Evolutionary conservation across 495 filamentous ascomycete species (phyloP), one percentile per base, ranked within the genome.

Genomic region (Aspergillus incahuasiensis): DNA sequence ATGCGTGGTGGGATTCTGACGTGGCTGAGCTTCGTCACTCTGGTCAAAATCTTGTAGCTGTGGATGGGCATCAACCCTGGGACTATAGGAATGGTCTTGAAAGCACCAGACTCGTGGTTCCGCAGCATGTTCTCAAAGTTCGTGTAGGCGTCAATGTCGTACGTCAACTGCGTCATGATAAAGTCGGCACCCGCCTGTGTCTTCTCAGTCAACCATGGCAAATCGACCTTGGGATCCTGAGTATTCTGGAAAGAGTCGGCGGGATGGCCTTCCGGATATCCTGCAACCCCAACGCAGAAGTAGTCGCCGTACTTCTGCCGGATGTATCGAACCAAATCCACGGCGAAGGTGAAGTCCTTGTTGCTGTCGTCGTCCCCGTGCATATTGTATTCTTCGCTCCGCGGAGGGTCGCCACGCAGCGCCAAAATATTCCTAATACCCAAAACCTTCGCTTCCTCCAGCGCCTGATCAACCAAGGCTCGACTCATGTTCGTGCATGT

Each of bases 151-250:
- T 87, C 77, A 13, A 89, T 79, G 63, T 97, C 91, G 68, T 92
- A 98, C 73, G 97, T 97, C 21, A 98, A 77, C 66, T 98, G 94
- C n/a, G 95, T 97, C 90, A 98, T 95, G 67, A 98, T 87, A 69
- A 98, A 98, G 69, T 97, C 95, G 19, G 92, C 95, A 0, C 94
- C 94, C 4, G 94, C 94, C 62, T 85, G 76, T 0, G 86, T 86
- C 79, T 98, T 98, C 55, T 96, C 91, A 25, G 96, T 80, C 45
- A 98, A 76, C 64, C 90, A 96, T 6, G 94, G 89, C 35, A 98
- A 69, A 72, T 98, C 94, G 41, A 85, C 83, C 57, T 81, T 77
- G 0, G 89, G 77, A 66, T 86, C 86, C 74, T 97, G 94, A 21
- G 84, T 78, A 57, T 87, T 82, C 40, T 86, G 83, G 72, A 91